Percentiles rank a stretch among this genome's conserved stretches.
Conservation (phyloP, 805 yeast genomes). For the Barnettozyma wickerhamii region DNA sequence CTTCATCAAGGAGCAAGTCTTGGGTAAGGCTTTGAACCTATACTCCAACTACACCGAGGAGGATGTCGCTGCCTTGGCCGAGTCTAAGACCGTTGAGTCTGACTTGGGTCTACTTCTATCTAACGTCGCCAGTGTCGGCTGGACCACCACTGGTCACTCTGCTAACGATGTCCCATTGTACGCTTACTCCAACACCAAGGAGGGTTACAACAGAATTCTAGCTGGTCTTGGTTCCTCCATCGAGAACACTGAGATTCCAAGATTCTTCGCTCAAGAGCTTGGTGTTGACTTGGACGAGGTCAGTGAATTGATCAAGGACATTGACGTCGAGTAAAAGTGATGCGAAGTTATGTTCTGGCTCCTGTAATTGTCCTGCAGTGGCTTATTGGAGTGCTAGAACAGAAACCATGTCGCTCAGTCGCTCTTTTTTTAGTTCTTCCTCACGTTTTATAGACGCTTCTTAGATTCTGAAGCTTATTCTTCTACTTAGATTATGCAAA, state of each 20-base stretch:
- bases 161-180: conserved; percentile 93
- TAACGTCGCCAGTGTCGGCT: conserved; percentile 75
- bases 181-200: conserved; percentile 60
- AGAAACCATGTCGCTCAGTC: no score
- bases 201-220: conserved; percentile 36
- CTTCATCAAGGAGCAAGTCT: conserved; percentile 47
- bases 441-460: neutral
- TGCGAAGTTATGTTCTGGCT: no score
- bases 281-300: conserved; percentile 44
- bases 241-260: conserved; percentile 83
- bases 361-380: neutral
- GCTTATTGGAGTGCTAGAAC: no score
- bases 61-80: conserved; percentile 45
- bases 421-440: neutral
- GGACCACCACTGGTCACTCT: conserved; percentile 95
- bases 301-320: conserved; percentile 45
- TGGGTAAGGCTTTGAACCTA: conserved; percentile 33
- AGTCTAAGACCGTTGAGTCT: conserved; percentile 32
- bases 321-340: conserved; percentile 22
- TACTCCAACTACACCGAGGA: conserved; percentile 29
- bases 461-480: neutral
- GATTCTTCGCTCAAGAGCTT: conserved; percentile 56
- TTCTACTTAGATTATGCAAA: neutral
- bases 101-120: conserved; percentile 66
- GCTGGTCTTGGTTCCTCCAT: conserved; percentile 70